Conservation (phyloP, 148 eudicot species). For the Bassia scoparia region DNA sequence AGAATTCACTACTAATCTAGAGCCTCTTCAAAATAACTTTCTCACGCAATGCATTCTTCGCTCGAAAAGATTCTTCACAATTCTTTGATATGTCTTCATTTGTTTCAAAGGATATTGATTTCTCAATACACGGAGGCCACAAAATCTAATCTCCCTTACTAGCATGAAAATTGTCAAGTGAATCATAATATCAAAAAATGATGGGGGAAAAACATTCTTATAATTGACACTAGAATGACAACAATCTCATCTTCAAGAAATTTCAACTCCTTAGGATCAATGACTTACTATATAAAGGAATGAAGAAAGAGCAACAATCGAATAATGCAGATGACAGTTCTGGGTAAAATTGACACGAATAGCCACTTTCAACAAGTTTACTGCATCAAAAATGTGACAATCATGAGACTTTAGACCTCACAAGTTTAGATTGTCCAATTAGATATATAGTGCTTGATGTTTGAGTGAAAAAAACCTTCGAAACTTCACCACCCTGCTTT, state of each 20-base stretch:
- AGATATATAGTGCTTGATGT: too few relatives aligned
- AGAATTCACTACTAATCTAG: too few relatives aligned
- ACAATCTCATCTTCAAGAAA: neutral
- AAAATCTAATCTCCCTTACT: neutral
- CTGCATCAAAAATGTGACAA: neutral
- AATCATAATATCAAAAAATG: conserved; percentile 15
- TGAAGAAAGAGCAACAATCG: neutral
- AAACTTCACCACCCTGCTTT: neutral
- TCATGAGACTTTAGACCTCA: neutral
- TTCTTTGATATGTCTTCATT: neutral
- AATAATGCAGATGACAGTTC: neutral
- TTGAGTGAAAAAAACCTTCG: too few relatives aligned
- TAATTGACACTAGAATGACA: conserved; percentile 12
- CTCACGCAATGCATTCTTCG: neutral
- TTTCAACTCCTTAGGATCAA: conserved; percentile 8
- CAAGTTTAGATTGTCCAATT: neutral
- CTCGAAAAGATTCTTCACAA: neutral
- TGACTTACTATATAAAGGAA: neutral
- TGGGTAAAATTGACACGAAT: too few relatives aligned
- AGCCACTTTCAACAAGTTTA: neutral
- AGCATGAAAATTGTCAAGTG: conserved; percentile 16
- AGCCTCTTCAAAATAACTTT: neutral
- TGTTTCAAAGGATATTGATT: neutral
- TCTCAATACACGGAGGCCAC: neutral
- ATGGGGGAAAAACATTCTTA: conserved; percentile 20